These are phyloP conservation scores for Apiotrichum domesticum DNA, from an alignment of 1,284 basidiomycete species.

Conservation along the genomic window DNA sequence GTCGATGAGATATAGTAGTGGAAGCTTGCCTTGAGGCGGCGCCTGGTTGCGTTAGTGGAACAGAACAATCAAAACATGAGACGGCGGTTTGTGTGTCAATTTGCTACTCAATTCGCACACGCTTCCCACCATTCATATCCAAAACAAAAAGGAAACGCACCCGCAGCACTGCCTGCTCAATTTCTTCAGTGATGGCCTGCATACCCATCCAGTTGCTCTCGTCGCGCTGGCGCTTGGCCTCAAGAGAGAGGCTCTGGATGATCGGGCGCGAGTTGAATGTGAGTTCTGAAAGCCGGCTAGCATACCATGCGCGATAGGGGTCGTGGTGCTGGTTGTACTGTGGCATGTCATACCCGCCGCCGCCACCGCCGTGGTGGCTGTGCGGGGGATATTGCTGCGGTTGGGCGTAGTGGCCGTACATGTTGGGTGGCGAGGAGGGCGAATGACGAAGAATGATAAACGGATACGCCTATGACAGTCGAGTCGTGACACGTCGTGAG, in stretches of 20 bases:
- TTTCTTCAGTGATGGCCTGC: constrained; percentile 75
- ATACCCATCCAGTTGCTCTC: constrained; percentile 63
- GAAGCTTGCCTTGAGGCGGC: constrained; percentile 85
- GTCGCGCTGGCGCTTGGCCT: constrained; percentile 66
- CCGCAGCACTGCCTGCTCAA: constrained; percentile 75
- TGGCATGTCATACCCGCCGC: background rate
- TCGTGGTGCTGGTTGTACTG: constrained; percentile 21
- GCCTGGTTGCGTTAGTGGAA: constrained; percentile 54
- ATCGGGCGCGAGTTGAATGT: constrained; percentile 94
- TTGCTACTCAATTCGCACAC: too few relatives aligned
- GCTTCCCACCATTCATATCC: too few relatives aligned
- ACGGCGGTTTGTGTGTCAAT: too few relatives aligned
- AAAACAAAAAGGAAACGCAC: constrained; percentile 34
- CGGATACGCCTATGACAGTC: too few relatives aligned
- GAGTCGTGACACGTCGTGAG: background rate
- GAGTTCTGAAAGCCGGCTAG: constrained; percentile 69
- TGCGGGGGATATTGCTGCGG: background rate
- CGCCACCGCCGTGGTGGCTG: background rate
- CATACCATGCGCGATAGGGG: constrained; percentile 55
- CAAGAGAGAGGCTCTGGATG: constrained; percentile 89
- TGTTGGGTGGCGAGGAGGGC: too few relatives aligned
- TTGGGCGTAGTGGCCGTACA: constrained; percentile 1
- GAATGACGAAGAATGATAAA: too few relatives aligned
- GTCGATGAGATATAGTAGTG: constrained; percentile 90
- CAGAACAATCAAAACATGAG: too few relatives aligned